A percentile compares a stretch with the other conserved stretches of the same genome.
Conservation (phyloP, 306 rosid species). For the Dryas alaskensis region DNA sequence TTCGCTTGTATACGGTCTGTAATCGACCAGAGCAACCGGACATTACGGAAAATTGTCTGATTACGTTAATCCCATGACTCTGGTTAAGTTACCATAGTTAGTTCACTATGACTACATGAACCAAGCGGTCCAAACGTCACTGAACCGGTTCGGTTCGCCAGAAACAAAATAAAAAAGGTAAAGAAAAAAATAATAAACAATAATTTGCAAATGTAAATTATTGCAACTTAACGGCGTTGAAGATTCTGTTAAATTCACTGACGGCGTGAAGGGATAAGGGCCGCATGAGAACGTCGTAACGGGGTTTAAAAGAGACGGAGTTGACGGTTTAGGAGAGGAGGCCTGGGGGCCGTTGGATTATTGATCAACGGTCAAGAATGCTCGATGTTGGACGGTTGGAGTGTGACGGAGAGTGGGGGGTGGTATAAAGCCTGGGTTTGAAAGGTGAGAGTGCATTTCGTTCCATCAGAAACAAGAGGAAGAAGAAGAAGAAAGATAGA, state of each 20-base stretch:
- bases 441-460: conserved; percentile 52
- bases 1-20: neutral
- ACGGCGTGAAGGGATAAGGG: conserved; percentile 26
- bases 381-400: conserved; percentile 38
- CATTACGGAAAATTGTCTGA: neutral
- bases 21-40: neutral
- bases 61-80: conserved; percentile 2
- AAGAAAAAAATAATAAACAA: neutral
- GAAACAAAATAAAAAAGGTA: conserved; percentile 1
- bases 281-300: conserved; percentile 25
- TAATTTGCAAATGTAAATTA: neutral
- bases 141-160: conserved; percentile 35
- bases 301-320: conserved; percentile 35
- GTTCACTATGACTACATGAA: neutral
- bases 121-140: neutral
- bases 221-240: conserved; percentile 29
- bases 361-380: conserved; percentile 38
- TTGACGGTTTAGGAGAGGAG: conserved; percentile 31
- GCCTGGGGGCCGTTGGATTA: conserved; percentile 40
- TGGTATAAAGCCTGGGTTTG: conserved; percentile 45
- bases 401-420: conserved; percentile 45
- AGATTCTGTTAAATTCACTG: conserved; percentile 40
- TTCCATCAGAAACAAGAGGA: conserved; percentile 33
- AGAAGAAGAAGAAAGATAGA: conserved; percentile 18
- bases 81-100: conserved; percentile 42